phyloP scores from a whole-genome alignment of 306 rosid genomes.

The Adenanthera pavonina region DNA sequence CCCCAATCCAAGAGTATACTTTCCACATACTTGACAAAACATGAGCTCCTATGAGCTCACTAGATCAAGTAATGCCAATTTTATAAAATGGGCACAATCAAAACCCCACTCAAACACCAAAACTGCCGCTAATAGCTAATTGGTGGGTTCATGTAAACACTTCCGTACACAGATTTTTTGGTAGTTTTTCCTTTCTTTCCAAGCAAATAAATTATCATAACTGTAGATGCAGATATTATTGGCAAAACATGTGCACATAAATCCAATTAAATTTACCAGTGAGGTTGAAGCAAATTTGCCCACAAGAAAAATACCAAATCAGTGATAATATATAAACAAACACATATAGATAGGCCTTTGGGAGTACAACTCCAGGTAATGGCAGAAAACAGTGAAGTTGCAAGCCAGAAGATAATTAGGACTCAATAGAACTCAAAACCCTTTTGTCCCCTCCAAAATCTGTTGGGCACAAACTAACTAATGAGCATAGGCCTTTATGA shows the following conservation, averaged over 20 bases:
- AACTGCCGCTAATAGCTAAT: neutral
- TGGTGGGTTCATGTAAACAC: neutral
- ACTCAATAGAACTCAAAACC: conserved; percentile 1
- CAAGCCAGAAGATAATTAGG: neutral
- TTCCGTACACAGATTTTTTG: neutral
- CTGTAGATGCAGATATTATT: neutral
- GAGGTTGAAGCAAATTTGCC: neutral
- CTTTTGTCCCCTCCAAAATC: neutral
- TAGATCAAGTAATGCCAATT: neutral
- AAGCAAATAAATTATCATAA: neutral
- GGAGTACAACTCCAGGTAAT: neutral
- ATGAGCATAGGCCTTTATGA: too few species aligned
- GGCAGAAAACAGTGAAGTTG: neutral
- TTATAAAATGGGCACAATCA: neutral
- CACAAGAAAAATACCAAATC: neutral
- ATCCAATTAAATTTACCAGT: neutral
- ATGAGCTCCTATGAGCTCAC: neutral
- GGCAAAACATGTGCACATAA: too few species aligned
- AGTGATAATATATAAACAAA: neutral
- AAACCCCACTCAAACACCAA: neutral
- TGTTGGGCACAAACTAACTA: neutral
- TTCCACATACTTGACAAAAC: neutral
- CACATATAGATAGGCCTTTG: neutral
- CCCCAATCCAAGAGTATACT: neutral
- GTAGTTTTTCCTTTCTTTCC: neutral